Evolutionary conservation across 805 yeast genomes (phyloP).

Genomic region (Candida manassasensis): DNA sequence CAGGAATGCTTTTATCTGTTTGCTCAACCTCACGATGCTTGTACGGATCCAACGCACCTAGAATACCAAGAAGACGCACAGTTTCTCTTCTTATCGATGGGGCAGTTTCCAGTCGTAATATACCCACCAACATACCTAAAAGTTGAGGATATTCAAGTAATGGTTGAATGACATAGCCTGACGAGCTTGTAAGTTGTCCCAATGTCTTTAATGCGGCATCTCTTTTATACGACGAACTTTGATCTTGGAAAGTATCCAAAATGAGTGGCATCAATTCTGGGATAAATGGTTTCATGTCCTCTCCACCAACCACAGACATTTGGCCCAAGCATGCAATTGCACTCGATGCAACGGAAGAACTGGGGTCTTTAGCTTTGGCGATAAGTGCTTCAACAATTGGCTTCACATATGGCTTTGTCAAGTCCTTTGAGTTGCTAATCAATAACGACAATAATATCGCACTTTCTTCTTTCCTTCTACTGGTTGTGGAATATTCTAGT

Average conservation of each 20-base stretch:
- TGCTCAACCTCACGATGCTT: slow-evolving; percentile 90
- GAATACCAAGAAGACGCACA: slow-evolving; percentile 80
- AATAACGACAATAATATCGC: slow-evolving; percentile 70
- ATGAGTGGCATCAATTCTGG: slow-evolving; percentile 81
- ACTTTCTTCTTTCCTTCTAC: slow-evolving; percentile 78
- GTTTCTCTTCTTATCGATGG: slow-evolving; percentile 78
- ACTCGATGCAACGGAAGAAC: slow-evolving; percentile 81
- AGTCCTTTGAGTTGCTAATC: slow-evolving; percentile 70
- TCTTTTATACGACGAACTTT: slow-evolving; percentile 79
- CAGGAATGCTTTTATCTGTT: slow-evolving; percentile 47
- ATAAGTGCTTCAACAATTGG: slow-evolving; percentile 84
- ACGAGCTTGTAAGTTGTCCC: slow-evolving; percentile 83
- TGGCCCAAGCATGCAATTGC: slow-evolving; percentile 87
- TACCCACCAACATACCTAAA: slow-evolving; percentile 73
- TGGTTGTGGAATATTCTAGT: slow-evolving; percentile 73
- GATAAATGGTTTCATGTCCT: slow-evolving; percentile 68
- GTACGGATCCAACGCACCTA: slow-evolving; percentile 97
- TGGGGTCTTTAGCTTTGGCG: slow-evolving; percentile 66
- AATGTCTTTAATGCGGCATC: slow-evolving; percentile 85
- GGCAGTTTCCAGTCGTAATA: slow-evolving; percentile 76
- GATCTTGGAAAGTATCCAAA: slow-evolving; percentile 86
- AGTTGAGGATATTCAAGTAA: slow-evolving; percentile 86
- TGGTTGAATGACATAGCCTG: slow-evolving; percentile 95
- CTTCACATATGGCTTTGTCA: slow-evolving; percentile 86
- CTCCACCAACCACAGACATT: slow-evolving; percentile 82